Conservation (phyloP, 2,329 filamentous ascomycete species). For the Penicillium sp. region DNA sequence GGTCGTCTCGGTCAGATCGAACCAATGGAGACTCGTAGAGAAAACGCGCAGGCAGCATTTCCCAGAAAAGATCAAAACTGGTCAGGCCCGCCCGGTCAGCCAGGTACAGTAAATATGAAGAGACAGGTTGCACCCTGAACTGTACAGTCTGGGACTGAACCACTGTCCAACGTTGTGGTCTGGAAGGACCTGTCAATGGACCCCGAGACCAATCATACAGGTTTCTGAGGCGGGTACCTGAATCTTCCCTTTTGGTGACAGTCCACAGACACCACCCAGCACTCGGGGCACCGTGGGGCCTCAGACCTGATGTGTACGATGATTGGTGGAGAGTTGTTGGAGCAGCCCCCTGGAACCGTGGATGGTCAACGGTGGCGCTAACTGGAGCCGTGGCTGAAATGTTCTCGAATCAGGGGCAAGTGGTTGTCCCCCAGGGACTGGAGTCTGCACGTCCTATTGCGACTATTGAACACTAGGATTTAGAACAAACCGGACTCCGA, state of each 20-base stretch:
- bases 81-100: not conserved
- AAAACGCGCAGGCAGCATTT: conserved; percentile 11
- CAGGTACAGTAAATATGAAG: not conserved
- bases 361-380: conserved; percentile 16
- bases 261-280: conserved; percentile 10
- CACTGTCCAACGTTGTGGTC: conserved; percentile 9
- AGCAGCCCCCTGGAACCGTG: conserved; percentile 22
- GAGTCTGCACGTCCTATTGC: conserved; percentile 2
- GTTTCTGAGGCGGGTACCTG: conserved; percentile 23
- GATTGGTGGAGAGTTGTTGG: conserved; percentile 15
- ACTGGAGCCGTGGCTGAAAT: conserved; percentile 13
- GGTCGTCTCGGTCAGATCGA: conserved; percentile 9
- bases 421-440: not conserved
- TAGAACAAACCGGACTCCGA: not conserved
- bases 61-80: not conserved
- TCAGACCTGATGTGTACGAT: conserved; percentile 7
- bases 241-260: conserved; percentile 12
- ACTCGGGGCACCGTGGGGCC: conserved; percentile 3
- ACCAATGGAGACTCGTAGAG: conserved; percentile 7
- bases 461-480: conserved; percentile 3
- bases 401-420: conserved; percentile 22
- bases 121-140: conserved; percentile 7
- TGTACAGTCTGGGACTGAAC: conserved; percentile 9
- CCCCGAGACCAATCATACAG: conserved; percentile 16
- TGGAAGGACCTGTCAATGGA: conserved; percentile 20